These are phyloP conservation scores for Neocallimastix lanati DNA, from an alignment of 192 early-diverging fungal species.

Conservation along the genomic window DNA sequence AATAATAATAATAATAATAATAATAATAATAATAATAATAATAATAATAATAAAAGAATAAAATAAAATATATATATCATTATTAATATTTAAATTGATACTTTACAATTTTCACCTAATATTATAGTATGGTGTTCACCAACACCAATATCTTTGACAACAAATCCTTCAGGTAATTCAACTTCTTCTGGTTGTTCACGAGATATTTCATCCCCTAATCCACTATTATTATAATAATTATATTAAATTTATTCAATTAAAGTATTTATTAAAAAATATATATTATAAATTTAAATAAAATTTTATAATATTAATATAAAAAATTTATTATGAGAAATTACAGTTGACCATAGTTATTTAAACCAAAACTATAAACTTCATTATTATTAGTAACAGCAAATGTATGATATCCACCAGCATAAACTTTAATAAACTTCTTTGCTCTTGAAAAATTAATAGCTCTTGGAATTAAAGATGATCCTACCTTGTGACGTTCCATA, in stretches of 20 bases:
- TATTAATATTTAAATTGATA: not conserved
- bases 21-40: too few species aligned
- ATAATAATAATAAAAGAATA: too few species aligned
- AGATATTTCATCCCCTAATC: slow-evolving; percentile 36
- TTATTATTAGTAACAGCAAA: slow-evolving; percentile 54
- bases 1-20: too few species aligned
- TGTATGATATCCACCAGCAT: slow-evolving; percentile 65
- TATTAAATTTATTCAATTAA: slow-evolving; percentile 8
- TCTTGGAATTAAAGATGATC: slow-evolving; percentile 17
- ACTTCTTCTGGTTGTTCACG: not conserved
- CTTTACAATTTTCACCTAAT: slow-evolving; percentile 43
- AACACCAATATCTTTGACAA: slow-evolving; percentile 44
- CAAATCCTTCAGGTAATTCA: slow-evolving; percentile 5
- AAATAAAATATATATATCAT: not conserved
- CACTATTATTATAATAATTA: slow-evolving; percentile 24
- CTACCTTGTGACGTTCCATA: slow-evolving; percentile 30
- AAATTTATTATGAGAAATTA: slow-evolving; percentile 17
- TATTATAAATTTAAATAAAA: too few species aligned
- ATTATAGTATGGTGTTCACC: slow-evolving; percentile 75
- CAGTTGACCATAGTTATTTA: slow-evolving; percentile 82
- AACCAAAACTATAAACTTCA: slow-evolving; percentile 60
- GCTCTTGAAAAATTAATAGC: not conserved
- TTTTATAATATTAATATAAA: slow-evolving; percentile 8
- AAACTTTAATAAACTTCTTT: slow-evolving; percentile 41
- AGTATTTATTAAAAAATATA: not conserved